phyloP scores from a whole-genome alignment of 2,329 filamentous ascomycete genomes.

The Colletotrichum liriopes region DNA sequence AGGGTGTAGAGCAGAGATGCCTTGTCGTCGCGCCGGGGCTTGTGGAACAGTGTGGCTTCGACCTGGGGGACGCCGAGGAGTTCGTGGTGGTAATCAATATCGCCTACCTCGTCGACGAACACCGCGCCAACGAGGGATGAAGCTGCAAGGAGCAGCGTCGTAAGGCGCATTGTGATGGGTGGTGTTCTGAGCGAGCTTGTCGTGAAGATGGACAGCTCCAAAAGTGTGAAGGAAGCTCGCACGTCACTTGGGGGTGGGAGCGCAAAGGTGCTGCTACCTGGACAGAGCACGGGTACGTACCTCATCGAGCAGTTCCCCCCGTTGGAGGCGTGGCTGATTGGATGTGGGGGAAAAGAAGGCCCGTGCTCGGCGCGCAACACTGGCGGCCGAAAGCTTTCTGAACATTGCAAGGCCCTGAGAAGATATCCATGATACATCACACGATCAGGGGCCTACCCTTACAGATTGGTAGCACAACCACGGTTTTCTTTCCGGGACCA shows the following conservation, averaged over 20 bases:
- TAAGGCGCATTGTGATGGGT: conserved; percentile 43
- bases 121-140: conserved; percentile 73
- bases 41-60: conserved; percentile 95
- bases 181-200: conserved; percentile 38
- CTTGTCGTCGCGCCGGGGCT: conserved; percentile 84
- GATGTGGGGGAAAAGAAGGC: conserved; percentile 20
- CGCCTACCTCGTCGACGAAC: conserved; percentile 91
- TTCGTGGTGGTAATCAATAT: conserved; percentile 93
- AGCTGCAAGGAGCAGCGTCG: conserved; percentile 54
- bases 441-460: too few relatives aligned
- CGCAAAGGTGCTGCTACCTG: neutral
- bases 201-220: conserved; percentile 29
- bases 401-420: conserved; percentile 7
- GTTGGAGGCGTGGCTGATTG: conserved; percentile 23
- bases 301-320: neutral
- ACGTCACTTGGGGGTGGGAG: conserved; percentile 22
- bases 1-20: conserved; percentile 93
- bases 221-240: conserved; percentile 24
- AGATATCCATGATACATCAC: too few relatives aligned
- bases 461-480: too few relatives aligned
- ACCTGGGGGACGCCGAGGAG: conserved; percentile 87
- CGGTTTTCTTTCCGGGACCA: too few relatives aligned
- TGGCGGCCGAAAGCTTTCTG: conserved; percentile 33
- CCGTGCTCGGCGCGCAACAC: conserved; percentile 31
- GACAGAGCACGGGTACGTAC: neutral